Base-by-base conservation (phyloP, 2,329 filamentous ascomycete genomes). In the Sarocladium strictum region DNA sequence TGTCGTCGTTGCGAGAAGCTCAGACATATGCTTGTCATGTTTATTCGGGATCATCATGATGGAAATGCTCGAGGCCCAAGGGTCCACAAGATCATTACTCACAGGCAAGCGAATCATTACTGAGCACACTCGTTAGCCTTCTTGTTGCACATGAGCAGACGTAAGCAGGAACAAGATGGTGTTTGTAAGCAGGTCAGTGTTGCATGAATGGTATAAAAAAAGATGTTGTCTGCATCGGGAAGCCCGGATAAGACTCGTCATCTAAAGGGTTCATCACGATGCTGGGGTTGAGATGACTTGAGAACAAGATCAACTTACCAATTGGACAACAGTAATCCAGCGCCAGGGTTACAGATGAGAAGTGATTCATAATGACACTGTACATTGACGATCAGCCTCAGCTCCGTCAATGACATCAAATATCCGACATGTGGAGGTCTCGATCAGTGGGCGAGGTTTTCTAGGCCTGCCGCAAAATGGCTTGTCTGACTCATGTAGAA, bases 361-460 rank as follows among this genome's bases (percentile, higher is more conserved):
- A 9, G 35, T 17, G 14, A 37, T 21, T 17, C 11, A 23, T 6
- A 11, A 23, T 23, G 23, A 17, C 49, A 35, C 27, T 52, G 27
- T 35, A 12, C 4, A 27, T 15, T 2, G 17, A 12, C 19, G n/a
- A 15, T 50, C 38, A 56, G 54, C 50, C 38, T 33, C 29, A 35
- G 53, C 24, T 38, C 38, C 23, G 24, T 49, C 26, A 43, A 27
- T n/a, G 4, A 27, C n/a, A 15, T 49, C 43, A 29, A 27, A 32
- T 11, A 32, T 49, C 10, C 24, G 43, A 27, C 14, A 19, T 27
- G 43, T 32, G 43, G n/a, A n/a, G 12, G 3, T 49, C 24, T 17
- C 58, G 64, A 75, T 96, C 91, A 96, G 91, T 93, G 89, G 91
- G 89, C 90, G 85, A 96, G 91, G 92, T 96, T 96, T 96, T 95